Evolutionary conservation across 2,329 filamentous ascomycete species (phyloP).

Genomic region (Fusarium bulbicola): DNA sequence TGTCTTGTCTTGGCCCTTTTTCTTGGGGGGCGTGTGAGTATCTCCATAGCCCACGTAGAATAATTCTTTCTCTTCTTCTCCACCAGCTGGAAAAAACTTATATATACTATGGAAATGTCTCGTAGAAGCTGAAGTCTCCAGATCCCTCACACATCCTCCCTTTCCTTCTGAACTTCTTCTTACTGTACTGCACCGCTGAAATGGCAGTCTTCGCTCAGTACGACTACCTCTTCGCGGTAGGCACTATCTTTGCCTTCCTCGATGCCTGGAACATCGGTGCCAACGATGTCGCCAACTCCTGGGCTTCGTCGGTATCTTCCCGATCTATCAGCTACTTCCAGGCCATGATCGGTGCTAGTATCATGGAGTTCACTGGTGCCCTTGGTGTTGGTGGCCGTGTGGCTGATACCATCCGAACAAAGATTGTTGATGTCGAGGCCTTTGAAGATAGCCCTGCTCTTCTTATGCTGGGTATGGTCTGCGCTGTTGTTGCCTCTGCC

Average conservation of each 20-base stretch:
- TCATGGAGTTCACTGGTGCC: conserved; percentile 71
- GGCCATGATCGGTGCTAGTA: conserved; percentile 65
- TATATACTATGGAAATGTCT: conserved; percentile 22
- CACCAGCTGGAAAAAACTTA: neutral
- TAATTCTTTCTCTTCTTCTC: neutral
- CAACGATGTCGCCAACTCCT: conserved; percentile 79
- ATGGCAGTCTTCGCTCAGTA: conserved; percentile 56
- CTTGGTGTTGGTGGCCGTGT: conserved; percentile 69
- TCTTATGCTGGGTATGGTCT: conserved; percentile 68
- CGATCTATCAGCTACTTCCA: conserved; percentile 70
- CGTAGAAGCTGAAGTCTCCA: conserved; percentile 7
- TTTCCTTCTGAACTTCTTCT: neutral
- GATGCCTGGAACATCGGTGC: conserved; percentile 73
- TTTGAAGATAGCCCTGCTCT: conserved; percentile 60
- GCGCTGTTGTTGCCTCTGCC: conserved; percentile 62
- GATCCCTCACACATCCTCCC: neutral
- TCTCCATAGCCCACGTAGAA: neutral
- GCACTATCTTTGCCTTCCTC: conserved; percentile 71
- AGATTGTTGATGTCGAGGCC: conserved; percentile 60
- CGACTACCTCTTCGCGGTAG: conserved; percentile 71
- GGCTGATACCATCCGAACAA: conserved; percentile 69
- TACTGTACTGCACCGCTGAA: conserved; percentile 2
- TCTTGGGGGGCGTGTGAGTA: conserved; percentile 15
- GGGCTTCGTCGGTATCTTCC: conserved; percentile 78
- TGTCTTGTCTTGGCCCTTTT: conserved; percentile 4